phyloP scores from a whole-genome alignment of 1,284 basidiomycete species.

The Malassezia restricta region DNA sequence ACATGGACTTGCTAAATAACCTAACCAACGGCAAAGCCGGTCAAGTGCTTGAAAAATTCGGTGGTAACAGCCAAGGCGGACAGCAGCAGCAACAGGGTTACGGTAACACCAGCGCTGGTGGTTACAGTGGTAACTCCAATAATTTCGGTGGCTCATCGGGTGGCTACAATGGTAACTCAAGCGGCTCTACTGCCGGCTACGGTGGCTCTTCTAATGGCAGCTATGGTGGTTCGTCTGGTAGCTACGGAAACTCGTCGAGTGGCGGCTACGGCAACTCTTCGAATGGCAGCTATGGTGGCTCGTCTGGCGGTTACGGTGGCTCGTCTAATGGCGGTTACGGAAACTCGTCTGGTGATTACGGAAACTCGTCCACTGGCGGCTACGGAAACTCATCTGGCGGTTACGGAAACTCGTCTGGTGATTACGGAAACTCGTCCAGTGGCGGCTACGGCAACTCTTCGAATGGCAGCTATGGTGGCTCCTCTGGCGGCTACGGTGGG shows the following conservation, averaged over 20 bases:
- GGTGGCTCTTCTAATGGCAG: background rate
- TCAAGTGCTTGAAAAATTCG: background rate
- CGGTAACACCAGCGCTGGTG: background rate
- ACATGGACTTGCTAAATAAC: conserved; percentile 14
- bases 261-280: too few species aligned
- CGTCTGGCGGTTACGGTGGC: conserved; percentile 12
- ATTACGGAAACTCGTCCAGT: too few species aligned
- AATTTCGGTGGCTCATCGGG: background rate
- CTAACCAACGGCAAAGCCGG: conserved; percentile 7
- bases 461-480: conserved; percentile 1
- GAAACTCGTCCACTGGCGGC: too few species aligned
- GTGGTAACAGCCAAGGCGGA: too few species aligned
- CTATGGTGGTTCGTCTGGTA: background rate
- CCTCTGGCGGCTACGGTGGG: background rate
- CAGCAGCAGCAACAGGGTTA: background rate
- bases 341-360: too few species aligned
- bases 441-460: too few species aligned
- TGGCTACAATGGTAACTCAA: background rate
- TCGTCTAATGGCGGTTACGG: too few species aligned
- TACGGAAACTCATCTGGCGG: background rate
- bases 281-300: too few species aligned
- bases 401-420: conserved; percentile 1
- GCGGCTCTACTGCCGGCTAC: background rate
- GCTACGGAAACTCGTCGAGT: too few species aligned
- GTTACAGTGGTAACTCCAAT: conserved; percentile 1